Evolutionary conservation across 495 filamentous ascomycete species (phyloP), one percentile per base, ranked within the genome.

Genomic region (Aspergillus asperescens): DNA sequence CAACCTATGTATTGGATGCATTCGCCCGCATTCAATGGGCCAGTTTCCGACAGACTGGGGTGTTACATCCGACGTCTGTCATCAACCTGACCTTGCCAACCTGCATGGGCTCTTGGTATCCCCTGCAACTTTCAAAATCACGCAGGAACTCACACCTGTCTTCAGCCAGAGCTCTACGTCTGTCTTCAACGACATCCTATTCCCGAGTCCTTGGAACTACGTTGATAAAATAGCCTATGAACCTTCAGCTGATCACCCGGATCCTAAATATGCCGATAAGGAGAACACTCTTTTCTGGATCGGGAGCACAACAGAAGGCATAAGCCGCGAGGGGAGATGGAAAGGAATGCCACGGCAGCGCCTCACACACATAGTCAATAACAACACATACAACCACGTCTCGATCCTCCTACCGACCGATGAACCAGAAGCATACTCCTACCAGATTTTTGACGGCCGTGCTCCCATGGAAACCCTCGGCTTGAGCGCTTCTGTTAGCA

Each of bases 21-120:
- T 75, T 3, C 64, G 60, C 0, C 85, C 86, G 1, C 88, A 94
- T 50, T 86, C 86, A 0, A 59, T 81, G n/a, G 81, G 79, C 6
- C 77, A 81, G 15, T 90, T 85, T 57, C 72, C 88, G 0, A 65
- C 72, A 20, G 73, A 88, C 58, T 90, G 85, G 81, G 69, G 77
- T 13, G 62, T 81, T 9, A 77, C 84, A 4, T 77, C 80, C 7
- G 77, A 86, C 24, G 76, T 86, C 39, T 94, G 88, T 62, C 86
- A 90, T 55, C 88, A 94, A 58, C 83, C 88, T 1, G 88, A 94
- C 57, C 73, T 94, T 35, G 79, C 82, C 15, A 74, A 81, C 31
- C 73, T 90, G 3, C 88, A 92, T 57, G 84, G 86, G 31, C 78
- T 90, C 48, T 74, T 87, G 63, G 74, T 86, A 24, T 82, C 76